These are phyloP conservation scores for Dioscorea alata DNA, from an alignment of 106 monocot species.

Conservation along the genomic window DNA sequence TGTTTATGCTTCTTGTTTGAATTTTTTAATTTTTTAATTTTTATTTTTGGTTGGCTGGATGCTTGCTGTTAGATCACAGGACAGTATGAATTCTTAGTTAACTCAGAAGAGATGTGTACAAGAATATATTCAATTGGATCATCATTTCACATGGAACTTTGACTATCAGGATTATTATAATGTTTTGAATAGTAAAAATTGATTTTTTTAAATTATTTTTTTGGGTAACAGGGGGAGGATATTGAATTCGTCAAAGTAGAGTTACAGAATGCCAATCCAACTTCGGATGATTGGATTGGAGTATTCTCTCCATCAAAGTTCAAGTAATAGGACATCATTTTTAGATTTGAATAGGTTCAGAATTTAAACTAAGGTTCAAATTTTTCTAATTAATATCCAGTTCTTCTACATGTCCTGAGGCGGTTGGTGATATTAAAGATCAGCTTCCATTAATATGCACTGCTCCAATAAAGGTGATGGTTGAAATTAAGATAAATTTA, in stretches of 20 bases:
- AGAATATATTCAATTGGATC: too few species aligned
- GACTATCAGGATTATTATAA: too few species aligned
- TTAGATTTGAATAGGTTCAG: neutral
- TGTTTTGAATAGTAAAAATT: too few species aligned
- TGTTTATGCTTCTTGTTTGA: too few species aligned
- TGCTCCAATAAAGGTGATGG: conserved; percentile 74
- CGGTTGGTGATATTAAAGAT: conserved; percentile 21
- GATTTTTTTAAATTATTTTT: neutral
- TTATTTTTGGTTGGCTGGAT: neutral
- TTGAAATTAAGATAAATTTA: neutral
- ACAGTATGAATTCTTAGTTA: too few species aligned
- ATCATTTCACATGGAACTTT: too few species aligned
- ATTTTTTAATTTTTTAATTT: too few species aligned
- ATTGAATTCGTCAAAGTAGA: conserved; percentile 57
- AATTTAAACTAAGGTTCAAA: neutral
- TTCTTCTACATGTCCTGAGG: conserved; percentile 47
- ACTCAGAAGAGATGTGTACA: too few species aligned
- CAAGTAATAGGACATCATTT: conserved; percentile 35
- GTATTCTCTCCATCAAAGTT: conserved; percentile 90
- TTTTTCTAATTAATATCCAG: conserved; percentile 17
- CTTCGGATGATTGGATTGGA: conserved; percentile 72
- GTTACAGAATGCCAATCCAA: conserved; percentile 25
- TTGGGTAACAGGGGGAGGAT: conserved; percentile 53
- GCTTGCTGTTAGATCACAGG: too few species aligned
- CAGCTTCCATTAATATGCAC: conserved; percentile 64